A percentile compares a stretch with the other conserved stretches of the same genome.
phyloP scores from a whole-genome alignment of 495 filamentous ascomycete genomes.

The Baudoinia panamericana region DNA sequence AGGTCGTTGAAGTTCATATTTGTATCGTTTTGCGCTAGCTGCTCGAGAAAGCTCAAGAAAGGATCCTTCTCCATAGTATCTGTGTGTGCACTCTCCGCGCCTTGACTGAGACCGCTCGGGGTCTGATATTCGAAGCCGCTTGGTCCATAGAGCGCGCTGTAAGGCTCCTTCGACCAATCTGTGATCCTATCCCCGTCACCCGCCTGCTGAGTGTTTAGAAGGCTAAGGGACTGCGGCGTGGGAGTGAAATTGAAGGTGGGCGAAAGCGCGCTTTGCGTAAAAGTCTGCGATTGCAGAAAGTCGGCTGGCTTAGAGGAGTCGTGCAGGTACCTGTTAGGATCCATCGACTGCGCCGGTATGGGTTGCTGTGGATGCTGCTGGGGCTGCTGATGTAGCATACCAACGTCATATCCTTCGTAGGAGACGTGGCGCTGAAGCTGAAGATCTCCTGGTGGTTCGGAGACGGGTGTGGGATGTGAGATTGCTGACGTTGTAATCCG shows the following conservation, averaged over 20 bases:
- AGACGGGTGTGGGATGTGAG: conserved; percentile 2
- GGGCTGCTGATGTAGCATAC: too few relatives aligned
- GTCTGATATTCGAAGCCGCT: conserved; percentile 26
- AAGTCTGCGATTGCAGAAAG: conserved; percentile 19
- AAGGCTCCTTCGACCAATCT: conserved; percentile 37
- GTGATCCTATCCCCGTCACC: conserved; percentile 26
- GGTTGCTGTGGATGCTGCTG: background rate
- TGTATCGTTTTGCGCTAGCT: conserved; percentile 61
- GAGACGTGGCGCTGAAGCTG: too few relatives aligned
- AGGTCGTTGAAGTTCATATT: conserved; percentile 12
- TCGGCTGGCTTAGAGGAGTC: background rate
- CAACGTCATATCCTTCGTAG: too few relatives aligned
- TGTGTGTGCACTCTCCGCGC: conserved; percentile 19
- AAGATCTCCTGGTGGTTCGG: too few relatives aligned
- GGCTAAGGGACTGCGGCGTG: background rate
- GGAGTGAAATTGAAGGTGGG: conserved; percentile 30
- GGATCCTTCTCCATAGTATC: conserved; percentile 46
- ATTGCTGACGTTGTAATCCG: conserved; percentile 1
- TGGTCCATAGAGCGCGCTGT: conserved; percentile 44
- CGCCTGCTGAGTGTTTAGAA: conserved; percentile 28
- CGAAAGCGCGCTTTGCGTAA: conserved; percentile 30
- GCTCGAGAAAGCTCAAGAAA: conserved; percentile 64
- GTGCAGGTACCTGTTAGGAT: background rate
- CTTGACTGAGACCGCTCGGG: conserved; percentile 26
- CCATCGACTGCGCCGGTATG: background rate